A percentile compares a stretch with the other conserved stretches of the same genome.
Conservation (phyloP, 768 basidiomycete genomes). For the Leccinum barrowsii region DNA sequence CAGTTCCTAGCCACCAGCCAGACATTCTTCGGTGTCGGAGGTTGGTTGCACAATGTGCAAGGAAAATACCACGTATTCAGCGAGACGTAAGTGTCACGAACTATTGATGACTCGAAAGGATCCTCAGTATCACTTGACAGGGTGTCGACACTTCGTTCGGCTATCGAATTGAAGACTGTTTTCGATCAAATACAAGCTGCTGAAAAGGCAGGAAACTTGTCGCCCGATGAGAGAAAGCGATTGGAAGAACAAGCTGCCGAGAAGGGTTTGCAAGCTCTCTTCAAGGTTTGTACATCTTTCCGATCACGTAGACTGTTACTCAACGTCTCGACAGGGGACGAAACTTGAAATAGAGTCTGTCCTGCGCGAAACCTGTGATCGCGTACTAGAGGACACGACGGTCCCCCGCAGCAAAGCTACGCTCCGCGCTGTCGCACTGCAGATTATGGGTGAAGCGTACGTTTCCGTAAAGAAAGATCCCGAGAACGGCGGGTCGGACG, state of each 20-base stretch:
- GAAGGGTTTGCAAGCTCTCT: slow-evolving; percentile 86
- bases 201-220: slow-evolving; percentile 77
- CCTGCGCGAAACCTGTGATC: slow-evolving; percentile 84
- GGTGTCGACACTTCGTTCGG: slow-evolving; percentile 80
- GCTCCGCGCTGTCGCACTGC: slow-evolving; percentile 76
- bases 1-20: slow-evolving; percentile 74
- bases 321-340: slow-evolving; percentile 53
- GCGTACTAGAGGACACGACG: slow-evolving; percentile 58
- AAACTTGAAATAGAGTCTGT: slow-evolving; percentile 91
- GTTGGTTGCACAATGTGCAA: slow-evolving; percentile 90
- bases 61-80: slow-evolving; percentile 92
- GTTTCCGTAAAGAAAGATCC: slow-evolving; percentile 64
- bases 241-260: slow-evolving; percentile 92
- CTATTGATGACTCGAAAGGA: background rate
- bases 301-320: background rate
- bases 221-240: slow-evolving; percentile 73
- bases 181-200: slow-evolving; percentile 92
- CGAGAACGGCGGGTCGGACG: slow-evolving; percentile 40
- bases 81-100: slow-evolving; percentile 65
- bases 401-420: slow-evolving; percentile 56
- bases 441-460: slow-evolving; percentile 82
- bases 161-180: slow-evolving; percentile 84
- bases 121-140: slow-evolving; percentile 34
- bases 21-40: slow-evolving; percentile 77
- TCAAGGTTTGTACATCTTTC: slow-evolving; percentile 57